Evolutionary conservation across 2,329 filamentous ascomycete species (phyloP).

Genomic region (Grosmannia clavigera): DNA sequence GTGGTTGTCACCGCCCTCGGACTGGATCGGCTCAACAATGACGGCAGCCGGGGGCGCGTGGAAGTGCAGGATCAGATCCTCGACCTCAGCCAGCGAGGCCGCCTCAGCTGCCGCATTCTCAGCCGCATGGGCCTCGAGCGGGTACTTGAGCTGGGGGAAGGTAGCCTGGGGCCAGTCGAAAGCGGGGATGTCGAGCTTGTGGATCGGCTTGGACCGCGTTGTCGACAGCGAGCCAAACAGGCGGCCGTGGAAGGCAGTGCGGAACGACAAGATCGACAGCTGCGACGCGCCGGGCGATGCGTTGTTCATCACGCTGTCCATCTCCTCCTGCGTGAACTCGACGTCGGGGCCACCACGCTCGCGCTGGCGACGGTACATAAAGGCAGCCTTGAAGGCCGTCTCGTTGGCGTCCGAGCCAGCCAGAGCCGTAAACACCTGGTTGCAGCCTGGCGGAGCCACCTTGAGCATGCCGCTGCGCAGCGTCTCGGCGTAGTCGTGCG

Average conservation of each 20-base stretch:
- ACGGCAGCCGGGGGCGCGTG: conserved; percentile 71
- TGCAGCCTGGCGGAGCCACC: conserved; percentile 68
- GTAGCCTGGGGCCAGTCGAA: conserved; percentile 91
- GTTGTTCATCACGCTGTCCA: conserved; percentile 68
- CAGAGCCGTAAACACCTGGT: conserved; percentile 86
- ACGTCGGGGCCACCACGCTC: conserved; percentile 66
- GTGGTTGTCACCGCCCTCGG: conserved; percentile 91
- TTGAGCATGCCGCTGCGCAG: conserved; percentile 70
- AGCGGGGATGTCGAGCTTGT: conserved; percentile 88
- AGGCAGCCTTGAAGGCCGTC: conserved; percentile 87
- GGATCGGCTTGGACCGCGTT: conserved; percentile 83
- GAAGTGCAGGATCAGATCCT: conserved; percentile 67
- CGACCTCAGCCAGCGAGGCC: conserved; percentile 69
- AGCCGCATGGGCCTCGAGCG: conserved; percentile 62
- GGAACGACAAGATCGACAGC: conserved; percentile 81
- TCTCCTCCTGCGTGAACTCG: conserved; percentile 70
- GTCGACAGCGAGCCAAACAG: conserved; percentile 80
- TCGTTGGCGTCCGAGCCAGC: conserved; percentile 89
- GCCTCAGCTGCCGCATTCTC: conserved; percentile 77
- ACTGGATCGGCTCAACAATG: conserved; percentile 83
- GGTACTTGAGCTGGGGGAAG: conserved; percentile 79
- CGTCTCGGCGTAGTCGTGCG: conserved; percentile 69
- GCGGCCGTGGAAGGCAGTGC: conserved; percentile 78
- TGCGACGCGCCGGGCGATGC: conserved; percentile 60
- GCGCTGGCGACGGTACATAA: conserved; percentile 78